Evolutionary conservation across 176 grass and related monocot species (phyloP).

Genomic region (Triticum monococcum): DNA sequence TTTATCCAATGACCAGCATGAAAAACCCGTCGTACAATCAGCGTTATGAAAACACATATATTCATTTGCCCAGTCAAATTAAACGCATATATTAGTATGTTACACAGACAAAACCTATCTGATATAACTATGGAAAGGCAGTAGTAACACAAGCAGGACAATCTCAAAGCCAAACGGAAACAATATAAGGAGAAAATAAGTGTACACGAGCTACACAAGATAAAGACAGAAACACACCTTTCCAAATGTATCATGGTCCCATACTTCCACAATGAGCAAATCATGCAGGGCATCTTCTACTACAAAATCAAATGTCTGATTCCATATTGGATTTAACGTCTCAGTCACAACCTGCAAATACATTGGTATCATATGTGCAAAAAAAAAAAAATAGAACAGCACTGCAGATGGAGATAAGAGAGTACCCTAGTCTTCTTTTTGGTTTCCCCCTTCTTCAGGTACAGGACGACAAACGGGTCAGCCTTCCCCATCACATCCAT

Average conservation of each 20-base stretch:
- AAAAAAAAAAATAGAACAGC: background rate
- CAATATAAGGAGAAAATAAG: background rate
- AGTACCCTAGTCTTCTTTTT: conserved; percentile 95
- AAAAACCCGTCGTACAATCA: background rate
- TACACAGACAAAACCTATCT: background rate
- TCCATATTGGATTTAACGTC: conserved; percentile 90
- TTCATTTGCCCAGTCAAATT: background rate
- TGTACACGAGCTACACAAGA: background rate
- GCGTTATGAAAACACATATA: background rate
- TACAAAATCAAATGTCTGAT: conserved; percentile 92
- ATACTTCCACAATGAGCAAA: conserved; percentile 98
- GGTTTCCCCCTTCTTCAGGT: conserved; percentile 83
- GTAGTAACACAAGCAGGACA: conserved; percentile 4
- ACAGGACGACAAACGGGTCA: conserved; percentile 86
- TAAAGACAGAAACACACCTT: conserved; percentile 47
- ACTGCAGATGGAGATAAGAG: background rate
- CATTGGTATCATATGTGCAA: conserved; percentile 9
- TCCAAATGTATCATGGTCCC: conserved; percentile 96
- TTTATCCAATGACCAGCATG: background rate
- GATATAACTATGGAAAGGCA: background rate
- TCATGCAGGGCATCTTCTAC: conserved; percentile 98
- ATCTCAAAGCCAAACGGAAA: background rate
- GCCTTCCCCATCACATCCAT: conserved; percentile 97
- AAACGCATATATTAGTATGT: background rate
- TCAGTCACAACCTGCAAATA: conserved; percentile 83